Base-by-base conservation (phyloP, 805 yeast species). In the Candida vaughaniae region DNA sequence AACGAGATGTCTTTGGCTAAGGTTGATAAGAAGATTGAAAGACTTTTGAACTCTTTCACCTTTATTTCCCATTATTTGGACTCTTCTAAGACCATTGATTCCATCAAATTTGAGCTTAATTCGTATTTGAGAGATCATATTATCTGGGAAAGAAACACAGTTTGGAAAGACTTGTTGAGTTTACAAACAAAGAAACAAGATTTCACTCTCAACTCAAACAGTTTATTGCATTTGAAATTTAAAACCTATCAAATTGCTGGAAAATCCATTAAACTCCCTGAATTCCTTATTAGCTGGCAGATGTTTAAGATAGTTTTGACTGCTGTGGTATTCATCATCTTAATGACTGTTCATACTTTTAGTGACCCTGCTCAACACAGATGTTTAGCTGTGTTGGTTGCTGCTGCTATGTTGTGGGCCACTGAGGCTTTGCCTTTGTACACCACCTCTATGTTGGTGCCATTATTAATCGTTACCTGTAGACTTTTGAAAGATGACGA, bases 71-170 rank as follows among this genome's bases (percentile, higher is more conserved):
- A 55, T 22, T 49, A 49, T 29, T 49, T 66, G 12, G 58, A 79
- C 15, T 55, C 70, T 7, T 50, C 72, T 47, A 53, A 73, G 29
- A 85, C 90, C 0, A 51, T 64, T 30, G 71, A 69, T 6, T 39
- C 55, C 12, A 69, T 77, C 27, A 66, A 64, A 31, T 59, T 62
- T 26, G 79, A 74, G 35, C 59, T 76, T 38, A 66, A 70, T 46
- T 63, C 76, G 3, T 74, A 74, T 45, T 63, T 91, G 46, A 73
- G 97, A 46, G 99, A 91, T 52, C 95, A 91, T 58, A 85, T 91
- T 23, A 96, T 90, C 14, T 91, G 96, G 95, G 98, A 91, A 63
- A 76, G 99, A 59, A 89, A 89, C 58, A 91, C 97, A 0, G 97
- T 91, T 19, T 91, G 99, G 99, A 82, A 93, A 56, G 97, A 91